Base-by-base conservation (phyloP, 306 rosid genomes). In the Gastrolobium villosum region DNA sequence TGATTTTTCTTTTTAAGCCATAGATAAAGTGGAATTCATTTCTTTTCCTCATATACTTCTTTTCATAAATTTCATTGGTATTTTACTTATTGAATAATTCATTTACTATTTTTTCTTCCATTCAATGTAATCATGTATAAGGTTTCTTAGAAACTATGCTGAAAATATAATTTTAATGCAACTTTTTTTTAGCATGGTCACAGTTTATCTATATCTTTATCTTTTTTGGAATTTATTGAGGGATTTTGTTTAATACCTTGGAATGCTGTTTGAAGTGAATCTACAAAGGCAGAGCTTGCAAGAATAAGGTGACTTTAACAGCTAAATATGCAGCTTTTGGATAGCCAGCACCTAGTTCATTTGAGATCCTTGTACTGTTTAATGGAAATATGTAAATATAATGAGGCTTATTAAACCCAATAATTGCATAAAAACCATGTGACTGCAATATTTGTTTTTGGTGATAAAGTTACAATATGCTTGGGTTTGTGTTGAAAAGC, bases 341-440 rank as follows among this genome's bases (percentile, higher is more conserved):
- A 79, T 6, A 40, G 14, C 92, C 95, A 50, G 93, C 91, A 41
- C 98, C 93, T 9, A 93, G 79, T 81, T 89, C 92, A 43, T 91
- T 91, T 35, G 98, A 90, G 39, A 90, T 90, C 65, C 98, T 84
- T 39, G 91, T 91, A 79, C 98, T 91, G 78, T 79, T 63, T n/a
- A 69, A 45, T n/a, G 40, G 4, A 62, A 48, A 59, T 5, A 35
- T 59, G 14, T 35, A 71, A 53, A 50, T 14, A 62, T 8, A 30
- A 39, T 14, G n/a, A 81, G 30, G 39, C 39, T 55, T 5, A 28
- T 49, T 50, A 72, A 65, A 60, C 14, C 5, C 20, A 70, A 45
- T 37, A 6, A 8, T 65, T 20, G 3, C 50, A 8, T 15, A 64
- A 26, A 8, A 14, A 39, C 14, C 15, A 65, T 62, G 49, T 14